Conservation (phyloP, 345 rosid species). For the Pistacia vera region DNA sequence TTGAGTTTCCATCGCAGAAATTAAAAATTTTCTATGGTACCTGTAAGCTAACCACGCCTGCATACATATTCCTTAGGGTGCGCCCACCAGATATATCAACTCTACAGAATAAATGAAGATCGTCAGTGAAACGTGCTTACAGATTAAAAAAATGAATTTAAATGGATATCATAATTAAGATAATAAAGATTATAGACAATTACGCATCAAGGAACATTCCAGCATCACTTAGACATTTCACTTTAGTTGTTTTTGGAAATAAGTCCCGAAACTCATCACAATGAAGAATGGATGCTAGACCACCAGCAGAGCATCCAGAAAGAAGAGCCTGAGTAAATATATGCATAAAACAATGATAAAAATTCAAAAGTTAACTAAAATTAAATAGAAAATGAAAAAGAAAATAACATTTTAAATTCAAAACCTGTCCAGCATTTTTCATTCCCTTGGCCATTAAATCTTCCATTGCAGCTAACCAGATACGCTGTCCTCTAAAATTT, state of each 20-base stretch:
- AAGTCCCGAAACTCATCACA: slow-evolving; percentile 72
- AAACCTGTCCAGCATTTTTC: slow-evolving; percentile 78
- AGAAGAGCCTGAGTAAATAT: slow-evolving; percentile 66
- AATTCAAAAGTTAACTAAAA: background rate
- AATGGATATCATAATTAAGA: background rate
- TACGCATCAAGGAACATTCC: slow-evolving; percentile 96
- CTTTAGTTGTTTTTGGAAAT: slow-evolving; percentile 64
- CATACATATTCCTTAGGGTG: slow-evolving; percentile 62
- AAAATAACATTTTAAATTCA: background rate
- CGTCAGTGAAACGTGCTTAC: background rate
- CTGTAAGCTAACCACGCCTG: slow-evolving; percentile 83
- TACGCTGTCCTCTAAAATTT: slow-evolving; percentile 81
- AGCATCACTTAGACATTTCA: slow-evolving; percentile 91
- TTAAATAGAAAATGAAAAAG: background rate
- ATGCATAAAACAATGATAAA: background rate
- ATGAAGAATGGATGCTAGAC: slow-evolving; percentile 81
- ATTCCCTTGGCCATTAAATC: slow-evolving; percentile 70
- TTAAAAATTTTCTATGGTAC: slow-evolving; percentile 28
- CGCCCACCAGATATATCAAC: slow-evolving; percentile 82
- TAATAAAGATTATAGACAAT: slow-evolving; percentile 22
- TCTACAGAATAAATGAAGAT: slow-evolving; percentile 37
- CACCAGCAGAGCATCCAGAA: slow-evolving; percentile 98
- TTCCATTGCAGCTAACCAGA: slow-evolving; percentile 78
- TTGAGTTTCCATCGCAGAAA: background rate
- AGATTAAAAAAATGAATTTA: background rate